Conservation (phyloP, 2,329 filamentous ascomycete species). For the Metarhizium rileyi region DNA sequence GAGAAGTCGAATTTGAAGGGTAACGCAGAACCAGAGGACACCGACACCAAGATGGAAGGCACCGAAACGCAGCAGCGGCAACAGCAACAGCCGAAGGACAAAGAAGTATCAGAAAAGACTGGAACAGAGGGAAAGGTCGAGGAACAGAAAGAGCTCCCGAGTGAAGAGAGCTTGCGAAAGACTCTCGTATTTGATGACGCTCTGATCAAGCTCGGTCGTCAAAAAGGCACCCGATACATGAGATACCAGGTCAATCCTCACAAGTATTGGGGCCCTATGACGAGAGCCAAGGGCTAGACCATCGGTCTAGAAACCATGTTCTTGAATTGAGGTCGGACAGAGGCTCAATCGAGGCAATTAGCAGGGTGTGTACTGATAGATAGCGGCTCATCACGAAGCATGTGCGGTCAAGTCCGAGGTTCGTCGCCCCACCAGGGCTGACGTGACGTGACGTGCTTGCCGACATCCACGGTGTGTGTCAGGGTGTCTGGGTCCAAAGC, state of each 20-base stretch:
- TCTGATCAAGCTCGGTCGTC: conserved; percentile 65
- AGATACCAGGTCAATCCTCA: conserved; percentile 85
- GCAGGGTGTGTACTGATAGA: neutral
- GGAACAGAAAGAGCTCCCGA: conserved; percentile 11
- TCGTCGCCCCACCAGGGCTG: neutral
- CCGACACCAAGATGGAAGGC: conserved; percentile 27
- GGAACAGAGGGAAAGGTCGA: conserved; percentile 14
- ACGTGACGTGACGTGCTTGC: neutral
- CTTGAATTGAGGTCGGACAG: neutral
- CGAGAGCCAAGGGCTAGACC: conserved; percentile 32
- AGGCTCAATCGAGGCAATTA: neutral
- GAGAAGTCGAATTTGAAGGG: conserved; percentile 11
- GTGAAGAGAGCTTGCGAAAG: conserved; percentile 40
- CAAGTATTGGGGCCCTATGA: conserved; percentile 89
- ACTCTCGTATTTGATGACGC: conserved; percentile 64
- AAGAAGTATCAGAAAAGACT: conserved; percentile 3
- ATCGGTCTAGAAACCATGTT: neutral
- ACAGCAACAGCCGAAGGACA: conserved; percentile 6
- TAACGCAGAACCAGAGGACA: conserved; percentile 7
- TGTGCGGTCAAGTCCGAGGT: neutral
- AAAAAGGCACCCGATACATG: conserved; percentile 58
- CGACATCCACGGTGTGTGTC: neutral
- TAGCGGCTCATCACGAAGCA: neutral
- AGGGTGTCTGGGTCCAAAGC: neutral
- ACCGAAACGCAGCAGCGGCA: conserved; percentile 19